Conservation (phyloP, 257 asterid genomes). For the Cinchona pubescens region DNA sequence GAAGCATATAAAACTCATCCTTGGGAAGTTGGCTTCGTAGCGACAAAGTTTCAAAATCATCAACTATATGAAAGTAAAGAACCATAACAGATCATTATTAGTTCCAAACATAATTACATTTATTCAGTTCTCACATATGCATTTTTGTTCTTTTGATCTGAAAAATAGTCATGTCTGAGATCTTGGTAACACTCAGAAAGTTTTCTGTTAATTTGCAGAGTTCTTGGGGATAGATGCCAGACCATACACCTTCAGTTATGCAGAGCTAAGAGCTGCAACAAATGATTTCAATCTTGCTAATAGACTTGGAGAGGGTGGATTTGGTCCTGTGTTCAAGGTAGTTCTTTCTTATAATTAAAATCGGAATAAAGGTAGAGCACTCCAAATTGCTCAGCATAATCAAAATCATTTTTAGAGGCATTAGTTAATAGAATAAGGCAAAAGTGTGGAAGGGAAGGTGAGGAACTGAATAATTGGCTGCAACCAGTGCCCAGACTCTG, state of each 20-base stretch:
- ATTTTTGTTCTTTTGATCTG: background rate
- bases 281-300: slow-evolving; percentile 58
- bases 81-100: background rate
- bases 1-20: background rate
- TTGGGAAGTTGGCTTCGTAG: background rate
- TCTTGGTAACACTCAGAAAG: background rate
- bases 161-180: background rate
- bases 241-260: slow-evolving; percentile 67
- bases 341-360: background rate
- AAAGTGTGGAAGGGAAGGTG: background rate
- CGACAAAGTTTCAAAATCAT: background rate
- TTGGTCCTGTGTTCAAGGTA: slow-evolving; percentile 89
- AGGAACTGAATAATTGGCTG: background rate
- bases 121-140: background rate
- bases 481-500: background rate
- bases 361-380: background rate
- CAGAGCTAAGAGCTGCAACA: slow-evolving; percentile 69
- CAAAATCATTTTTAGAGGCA: background rate
- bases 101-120: background rate
- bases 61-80: background rate
- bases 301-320: slow-evolving; percentile 95
- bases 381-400: background rate
- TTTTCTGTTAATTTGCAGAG: slow-evolving; percentile 40
- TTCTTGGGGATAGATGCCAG: slow-evolving; percentile 66
- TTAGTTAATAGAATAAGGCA: background rate